Evolutionary conservation across 2,329 filamentous ascomycete genomes (phyloP).

Genomic region (Colletotrichum gigasporum): DNA sequence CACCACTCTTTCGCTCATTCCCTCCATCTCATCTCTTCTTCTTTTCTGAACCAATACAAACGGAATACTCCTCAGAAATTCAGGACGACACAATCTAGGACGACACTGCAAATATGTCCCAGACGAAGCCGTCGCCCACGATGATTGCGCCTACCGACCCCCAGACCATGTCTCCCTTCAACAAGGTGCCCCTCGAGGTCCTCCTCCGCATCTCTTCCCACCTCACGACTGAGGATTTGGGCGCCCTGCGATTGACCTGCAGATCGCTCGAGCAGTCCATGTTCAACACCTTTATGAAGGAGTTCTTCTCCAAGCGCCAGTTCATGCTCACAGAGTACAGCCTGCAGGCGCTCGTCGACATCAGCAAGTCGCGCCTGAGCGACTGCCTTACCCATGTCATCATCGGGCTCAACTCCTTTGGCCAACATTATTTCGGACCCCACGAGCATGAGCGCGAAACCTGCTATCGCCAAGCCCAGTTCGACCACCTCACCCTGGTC

Average conservation of each 20-base stretch:
- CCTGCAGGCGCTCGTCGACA: conserved; percentile 62
- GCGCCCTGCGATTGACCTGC: conserved; percentile 63
- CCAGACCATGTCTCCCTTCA: conserved; percentile 33
- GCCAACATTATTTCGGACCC: conserved; percentile 13
- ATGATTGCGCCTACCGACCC: neutral
- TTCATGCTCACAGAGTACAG: conserved; percentile 71
- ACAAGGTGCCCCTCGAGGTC: conserved; percentile 65
- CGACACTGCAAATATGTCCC: conserved; percentile 16
- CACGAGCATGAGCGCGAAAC: conserved; percentile 26
- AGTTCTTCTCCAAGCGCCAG: conserved; percentile 73
- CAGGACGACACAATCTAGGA: no score
- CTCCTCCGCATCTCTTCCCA: conserved; percentile 62
- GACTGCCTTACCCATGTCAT: conserved; percentile 55
- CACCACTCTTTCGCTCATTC: no score
- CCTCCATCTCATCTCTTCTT: no score
- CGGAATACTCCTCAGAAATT: no score
- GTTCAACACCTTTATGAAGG: conserved; percentile 64
- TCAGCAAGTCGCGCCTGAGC: conserved; percentile 57
- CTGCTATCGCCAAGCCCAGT: conserved; percentile 32
- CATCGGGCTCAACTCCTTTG: conserved; percentile 52
- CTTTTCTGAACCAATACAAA: no score
- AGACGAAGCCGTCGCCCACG: neutral
- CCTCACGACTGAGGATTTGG: conserved; percentile 65
- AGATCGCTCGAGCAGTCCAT: conserved; percentile 62
- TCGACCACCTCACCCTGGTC: conserved; percentile 43